phyloP scores from a whole-genome alignment of 1,139 yeast genomes.

The Scheffersomyces insectosa region DNA sequence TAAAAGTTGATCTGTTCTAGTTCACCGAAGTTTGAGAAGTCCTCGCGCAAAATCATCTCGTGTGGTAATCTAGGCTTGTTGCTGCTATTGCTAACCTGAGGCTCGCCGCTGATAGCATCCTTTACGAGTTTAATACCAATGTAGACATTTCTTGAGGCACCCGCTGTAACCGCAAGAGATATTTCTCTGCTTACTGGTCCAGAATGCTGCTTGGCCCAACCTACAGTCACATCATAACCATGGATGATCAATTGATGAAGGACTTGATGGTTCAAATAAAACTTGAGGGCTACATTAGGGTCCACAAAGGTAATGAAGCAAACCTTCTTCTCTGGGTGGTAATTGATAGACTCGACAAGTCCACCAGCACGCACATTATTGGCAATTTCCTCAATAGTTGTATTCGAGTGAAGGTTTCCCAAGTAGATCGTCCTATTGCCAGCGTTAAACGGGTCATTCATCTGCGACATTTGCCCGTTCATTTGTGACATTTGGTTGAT shows the following conservation, averaged over 20 bases:
- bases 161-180: conserved; percentile 48
- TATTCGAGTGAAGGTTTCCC: conserved; percentile 46
- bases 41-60: conserved; percentile 30
- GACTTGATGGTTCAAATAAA: conserved; percentile 45
- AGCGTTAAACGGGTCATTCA: conserved; percentile 16
- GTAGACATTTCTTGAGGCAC: conserved; percentile 51
- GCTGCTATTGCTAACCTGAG: conserved; percentile 3
- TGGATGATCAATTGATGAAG: conserved; percentile 48
- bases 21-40: conserved; percentile 42
- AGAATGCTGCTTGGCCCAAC: conserved; percentile 49
- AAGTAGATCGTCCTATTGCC: conserved; percentile 48
- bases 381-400: conserved; percentile 51
- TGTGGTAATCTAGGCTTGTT: conserved; percentile 24
- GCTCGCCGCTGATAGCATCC: conserved; percentile 3
- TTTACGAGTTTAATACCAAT: conserved; percentile 33
- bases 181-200: conserved; percentile 42
- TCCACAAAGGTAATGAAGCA: conserved; percentile 51
- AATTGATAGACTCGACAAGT: conserved; percentile 41
- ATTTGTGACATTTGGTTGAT: too few species aligned
- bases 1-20: conserved; percentile 50
- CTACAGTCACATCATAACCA: conserved; percentile 45
- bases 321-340: conserved; percentile 37
- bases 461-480: background rate
- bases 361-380: conserved; percentile 53
- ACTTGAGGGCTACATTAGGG: conserved; percentile 42